Conservation (phyloP, 345 rosid genomes). For the Euphorbia pulcherrima region DNA sequence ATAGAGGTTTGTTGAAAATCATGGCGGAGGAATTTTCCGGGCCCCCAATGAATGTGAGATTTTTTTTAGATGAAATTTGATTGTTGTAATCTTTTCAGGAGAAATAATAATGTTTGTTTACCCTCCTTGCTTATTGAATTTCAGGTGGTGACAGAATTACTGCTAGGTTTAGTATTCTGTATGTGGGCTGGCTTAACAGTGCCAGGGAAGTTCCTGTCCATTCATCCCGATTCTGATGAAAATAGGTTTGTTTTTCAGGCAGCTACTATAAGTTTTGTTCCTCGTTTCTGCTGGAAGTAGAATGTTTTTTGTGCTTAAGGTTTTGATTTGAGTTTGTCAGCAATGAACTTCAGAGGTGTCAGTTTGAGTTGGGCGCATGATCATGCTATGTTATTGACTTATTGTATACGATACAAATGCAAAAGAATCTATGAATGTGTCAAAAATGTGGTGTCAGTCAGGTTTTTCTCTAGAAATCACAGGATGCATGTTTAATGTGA, state of each 20-base stretch:
- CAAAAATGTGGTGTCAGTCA: too few relatives aligned
- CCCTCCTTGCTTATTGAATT: neutral
- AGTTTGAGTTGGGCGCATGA: too few relatives aligned
- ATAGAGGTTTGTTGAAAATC: slow-evolving; percentile 83
- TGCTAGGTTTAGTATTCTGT: slow-evolving; percentile 65
- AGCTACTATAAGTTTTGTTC: neutral
- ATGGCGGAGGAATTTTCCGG: slow-evolving; percentile 84
- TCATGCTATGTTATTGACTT: too few relatives aligned
- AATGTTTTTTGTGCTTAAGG: neutral
- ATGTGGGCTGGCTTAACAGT: slow-evolving; percentile 89
- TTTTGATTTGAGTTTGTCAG: neutral
- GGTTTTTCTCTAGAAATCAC: too few relatives aligned
- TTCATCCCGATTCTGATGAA: slow-evolving; percentile 88
- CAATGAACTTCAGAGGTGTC: neutral
- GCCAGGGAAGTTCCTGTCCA: slow-evolving; percentile 80
- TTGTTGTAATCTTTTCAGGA: neutral
- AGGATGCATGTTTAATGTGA: too few relatives aligned
- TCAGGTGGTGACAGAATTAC: slow-evolving; percentile 76
- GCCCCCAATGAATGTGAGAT: slow-evolving; percentile 65
- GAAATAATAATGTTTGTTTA: neutral
- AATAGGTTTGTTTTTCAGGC: slow-evolving; percentile 53
- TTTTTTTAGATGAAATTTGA: neutral
- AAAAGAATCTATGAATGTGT: too few relatives aligned
- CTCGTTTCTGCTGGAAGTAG: neutral
- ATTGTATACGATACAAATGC: too few relatives aligned